phyloP scores from a whole-genome alignment of 2,329 filamentous ascomycete genomes.

The Tolypocladium paradoxum region DNA sequence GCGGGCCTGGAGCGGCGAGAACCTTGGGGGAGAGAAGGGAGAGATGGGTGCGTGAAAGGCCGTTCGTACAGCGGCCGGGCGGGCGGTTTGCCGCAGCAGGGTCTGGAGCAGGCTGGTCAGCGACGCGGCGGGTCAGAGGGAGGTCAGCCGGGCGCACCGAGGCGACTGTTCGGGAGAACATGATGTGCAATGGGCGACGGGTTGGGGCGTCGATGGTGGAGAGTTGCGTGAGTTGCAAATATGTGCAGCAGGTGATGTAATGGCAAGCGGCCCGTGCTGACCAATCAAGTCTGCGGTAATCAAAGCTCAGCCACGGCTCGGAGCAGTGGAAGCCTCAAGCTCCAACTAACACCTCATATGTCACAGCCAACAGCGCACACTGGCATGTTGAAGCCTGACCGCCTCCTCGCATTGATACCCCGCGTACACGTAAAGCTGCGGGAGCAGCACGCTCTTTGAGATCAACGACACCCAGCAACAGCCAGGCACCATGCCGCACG shows the following conservation, averaged over 20 bases:
- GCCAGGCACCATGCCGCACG: background rate
- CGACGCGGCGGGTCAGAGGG: background rate
- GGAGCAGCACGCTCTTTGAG: no score
- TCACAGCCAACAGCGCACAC: background rate
- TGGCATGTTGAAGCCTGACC: background rate
- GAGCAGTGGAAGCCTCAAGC: background rate
- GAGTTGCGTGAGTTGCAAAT: background rate
- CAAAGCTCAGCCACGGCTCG: background rate
- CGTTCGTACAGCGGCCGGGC: conserved; percentile 18
- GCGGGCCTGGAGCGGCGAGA: conserved; percentile 38
- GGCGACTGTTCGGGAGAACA: conserved; percentile 14
- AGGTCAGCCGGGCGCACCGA: conserved; percentile 7
- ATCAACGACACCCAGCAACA: background rate
- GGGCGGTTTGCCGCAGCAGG: conserved; percentile 25
- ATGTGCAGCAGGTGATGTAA: background rate
- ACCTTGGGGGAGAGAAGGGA: conserved; percentile 6
- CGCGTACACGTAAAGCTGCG: background rate
- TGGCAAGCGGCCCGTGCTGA: background rate
- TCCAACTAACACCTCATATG: background rate
- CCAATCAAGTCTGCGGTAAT: conserved; percentile 1
- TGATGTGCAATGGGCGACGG: conserved; percentile 1
- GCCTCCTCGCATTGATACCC: background rate
- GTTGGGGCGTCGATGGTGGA: background rate
- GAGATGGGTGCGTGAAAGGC: conserved; percentile 8
- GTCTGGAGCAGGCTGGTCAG: conserved; percentile 12